Base-by-base conservation (phyloP, 106 monocot species). In the Phalaenopsis aphrodite region DNA sequence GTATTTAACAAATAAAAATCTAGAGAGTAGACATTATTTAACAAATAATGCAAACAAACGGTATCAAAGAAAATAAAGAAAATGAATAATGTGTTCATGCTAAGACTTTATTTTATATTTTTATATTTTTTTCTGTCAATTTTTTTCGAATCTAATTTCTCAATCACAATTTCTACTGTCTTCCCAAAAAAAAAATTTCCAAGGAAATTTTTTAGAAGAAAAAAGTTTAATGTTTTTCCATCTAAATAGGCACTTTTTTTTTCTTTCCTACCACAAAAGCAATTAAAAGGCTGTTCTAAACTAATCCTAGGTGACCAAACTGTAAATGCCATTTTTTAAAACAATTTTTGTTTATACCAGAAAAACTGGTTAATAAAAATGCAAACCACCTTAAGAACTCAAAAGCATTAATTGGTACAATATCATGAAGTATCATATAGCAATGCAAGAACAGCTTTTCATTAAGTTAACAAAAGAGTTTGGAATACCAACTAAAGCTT, bases 11-110 rank as follows among this genome's bases (percentile, higher is more conserved):
- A 69, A 5, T 69, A 69, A 69, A 39, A 69, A 36, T 69, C n/a
- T 15, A 38, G 14, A 41, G 69, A 69, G 38, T 38, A 14, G 11
- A 9, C 39, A 38, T 69, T 69, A 23, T 38, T 36, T 69, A 15
- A 14, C 14, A 65, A 69, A 39, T 69, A 69, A 38, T 39, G 15
- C 10, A 68, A 68, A 68, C 3, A 5, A 61, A 61, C 5, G 8
- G 64, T 52, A 21, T 64, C 64, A 24, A 65, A 21, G 64, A 65
- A 23, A 65, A 65, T 21, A 61, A 61, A 58, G 30, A 57, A 65
- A n/a, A 65, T 65, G 64, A 6, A 61, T n/a, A 65, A 65, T 65
- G 23, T 65, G 64, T 65, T 65, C 64, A 65, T 65, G 23, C 64
- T 23, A 65, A 52, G 52, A 14, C 52, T 52, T 52, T 14, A 12